Evolutionary conservation across 805 yeast species (phyloP).

Genomic region (Saturnispora zaruensis): DNA sequence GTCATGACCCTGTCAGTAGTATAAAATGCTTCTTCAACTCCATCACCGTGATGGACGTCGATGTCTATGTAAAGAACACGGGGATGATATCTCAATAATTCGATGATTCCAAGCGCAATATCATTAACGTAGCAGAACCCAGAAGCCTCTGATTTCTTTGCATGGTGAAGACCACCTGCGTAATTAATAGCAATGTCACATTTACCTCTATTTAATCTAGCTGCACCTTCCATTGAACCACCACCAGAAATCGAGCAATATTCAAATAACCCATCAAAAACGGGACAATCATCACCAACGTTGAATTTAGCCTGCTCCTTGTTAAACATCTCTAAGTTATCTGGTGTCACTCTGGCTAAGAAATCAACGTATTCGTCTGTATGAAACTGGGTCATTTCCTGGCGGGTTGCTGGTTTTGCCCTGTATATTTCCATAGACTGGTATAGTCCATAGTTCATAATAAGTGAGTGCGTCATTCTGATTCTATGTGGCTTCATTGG

Average conservation of each 20-base stretch:
- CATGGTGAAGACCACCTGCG: constrained; percentile 92
- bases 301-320: constrained; percentile 88
- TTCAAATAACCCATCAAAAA: constrained; percentile 70
- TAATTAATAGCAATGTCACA: constrained; percentile 89
- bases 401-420: constrained; percentile 95
- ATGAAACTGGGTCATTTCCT: constrained; percentile 97
- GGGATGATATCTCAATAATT: constrained; percentile 72
- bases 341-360: constrained; percentile 83
- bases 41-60: constrained; percentile 92
- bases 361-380: constrained; percentile 97
- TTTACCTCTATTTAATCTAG: constrained; percentile 69
- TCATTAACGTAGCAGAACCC: constrained; percentile 91
- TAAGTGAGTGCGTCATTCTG: constrained; percentile 95
- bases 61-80: constrained; percentile 83
- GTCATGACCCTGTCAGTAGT: constrained; percentile 90
- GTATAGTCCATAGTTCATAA: constrained; percentile 94
- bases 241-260: constrained; percentile 78
- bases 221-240: constrained; percentile 85
- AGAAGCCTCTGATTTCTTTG: constrained; percentile 80
- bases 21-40: constrained; percentile 90
- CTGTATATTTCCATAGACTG: constrained; percentile 96
- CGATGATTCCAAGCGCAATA: constrained; percentile 76
- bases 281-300: constrained; percentile 92
- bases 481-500: constrained; percentile 99
- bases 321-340: constrained; percentile 75